phyloP scores from a whole-genome alignment of 805 yeast genomes.

The Hanseniaspora meyeri region DNA sequence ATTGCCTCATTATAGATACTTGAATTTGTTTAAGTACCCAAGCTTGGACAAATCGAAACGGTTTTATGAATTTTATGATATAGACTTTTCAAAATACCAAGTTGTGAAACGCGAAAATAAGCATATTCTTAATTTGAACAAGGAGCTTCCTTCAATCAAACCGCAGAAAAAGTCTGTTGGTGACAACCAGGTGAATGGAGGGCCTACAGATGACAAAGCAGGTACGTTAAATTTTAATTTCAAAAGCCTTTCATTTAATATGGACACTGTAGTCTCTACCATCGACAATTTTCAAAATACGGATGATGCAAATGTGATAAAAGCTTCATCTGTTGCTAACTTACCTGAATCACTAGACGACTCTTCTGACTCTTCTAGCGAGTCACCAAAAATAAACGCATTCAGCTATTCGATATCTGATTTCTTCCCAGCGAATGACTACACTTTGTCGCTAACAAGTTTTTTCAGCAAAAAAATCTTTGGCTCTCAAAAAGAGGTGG shows the following conservation, averaged over 20 bases:
- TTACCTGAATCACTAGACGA: too few species aligned
- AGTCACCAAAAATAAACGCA: neutral
- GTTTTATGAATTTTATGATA: neutral
- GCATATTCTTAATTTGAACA: neutral
- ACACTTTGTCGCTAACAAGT: neutral
- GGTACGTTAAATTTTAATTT: neutral
- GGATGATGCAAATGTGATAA: neutral
- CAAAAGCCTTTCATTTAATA: neutral
- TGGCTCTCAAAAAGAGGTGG: neutral
- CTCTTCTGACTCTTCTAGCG: neutral
- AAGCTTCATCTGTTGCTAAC: too few species aligned
- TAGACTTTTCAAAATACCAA: neutral
- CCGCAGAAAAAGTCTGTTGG: neutral
- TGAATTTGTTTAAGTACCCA: neutral
- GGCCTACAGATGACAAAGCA: neutral
- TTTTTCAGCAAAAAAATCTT: neutral
- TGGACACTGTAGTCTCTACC: neutral
- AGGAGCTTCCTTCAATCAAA: neutral
- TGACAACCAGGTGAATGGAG: neutral
- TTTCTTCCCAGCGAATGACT: neutral
- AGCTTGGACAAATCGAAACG: neutral
- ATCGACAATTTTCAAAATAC: neutral
- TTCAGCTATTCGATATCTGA: neutral
- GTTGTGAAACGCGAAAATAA: neutral
- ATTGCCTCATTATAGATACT: constrained; percentile 2